Conservation (phyloP, 2,329 filamentous ascomycete genomes). For the Cladosporium sp. region DNA sequence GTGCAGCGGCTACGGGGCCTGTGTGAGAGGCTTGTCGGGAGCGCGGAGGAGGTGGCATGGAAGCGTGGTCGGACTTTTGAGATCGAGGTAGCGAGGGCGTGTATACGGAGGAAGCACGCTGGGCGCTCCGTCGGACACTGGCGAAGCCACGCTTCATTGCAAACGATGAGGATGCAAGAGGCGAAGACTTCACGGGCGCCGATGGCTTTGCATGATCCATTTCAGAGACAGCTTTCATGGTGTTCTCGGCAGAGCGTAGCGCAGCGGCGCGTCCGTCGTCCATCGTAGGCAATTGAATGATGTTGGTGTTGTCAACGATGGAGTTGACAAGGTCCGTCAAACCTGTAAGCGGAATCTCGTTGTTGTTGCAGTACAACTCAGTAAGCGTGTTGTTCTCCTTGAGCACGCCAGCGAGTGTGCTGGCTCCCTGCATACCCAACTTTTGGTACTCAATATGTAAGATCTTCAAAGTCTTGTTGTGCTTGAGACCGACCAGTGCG, state of each 20-base stretch:
- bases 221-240: conserved; percentile 29
- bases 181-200: background rate
- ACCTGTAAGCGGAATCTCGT: conserved; percentile 66
- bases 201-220: background rate
- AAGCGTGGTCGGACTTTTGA: background rate
- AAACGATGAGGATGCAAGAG: conserved; percentile 13
- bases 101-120: conserved; percentile 25
- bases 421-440: conserved; percentile 65
- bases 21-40: conserved; percentile 20
- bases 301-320: conserved; percentile 59
- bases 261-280: conserved; percentile 57
- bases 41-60: conserved; percentile 17
- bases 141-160: conserved; percentile 30
- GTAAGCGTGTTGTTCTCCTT: conserved; percentile 59
- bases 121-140: conserved; percentile 28
- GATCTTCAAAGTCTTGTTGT: conserved; percentile 58
- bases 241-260: conserved; percentile 44
- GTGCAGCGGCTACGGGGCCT: conserved; percentile 19
- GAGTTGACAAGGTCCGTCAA: conserved; percentile 67
- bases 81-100: conserved; percentile 27
- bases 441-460: conserved; percentile 65
- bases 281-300: conserved; percentile 62
- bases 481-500: conserved; percentile 60
- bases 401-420: conserved; percentile 64
- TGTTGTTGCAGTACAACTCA: conserved; percentile 67